Conservation (phyloP, 1,284 basidiomycete species). For the Trametes polyzona region DNA sequence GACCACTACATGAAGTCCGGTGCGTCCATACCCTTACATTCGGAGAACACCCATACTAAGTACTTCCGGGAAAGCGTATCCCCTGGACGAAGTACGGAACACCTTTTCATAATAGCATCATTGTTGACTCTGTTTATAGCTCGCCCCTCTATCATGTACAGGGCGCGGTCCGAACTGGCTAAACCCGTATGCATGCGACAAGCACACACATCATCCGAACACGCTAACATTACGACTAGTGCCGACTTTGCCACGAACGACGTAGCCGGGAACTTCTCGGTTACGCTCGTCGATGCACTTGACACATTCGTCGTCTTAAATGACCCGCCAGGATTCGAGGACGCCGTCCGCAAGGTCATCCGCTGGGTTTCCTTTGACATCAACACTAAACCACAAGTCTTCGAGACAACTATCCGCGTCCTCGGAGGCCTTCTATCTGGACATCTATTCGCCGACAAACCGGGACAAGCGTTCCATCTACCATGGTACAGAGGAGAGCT, state of each 20-base stretch:
- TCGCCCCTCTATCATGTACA: conserved; percentile 85
- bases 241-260: conserved; percentile 78
- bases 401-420: conserved; percentile 89
- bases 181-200: conserved; percentile 62
- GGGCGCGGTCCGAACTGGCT: conserved; percentile 83
- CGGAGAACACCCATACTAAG: background rate
- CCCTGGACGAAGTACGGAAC: conserved; percentile 66
- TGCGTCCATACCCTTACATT: conserved; percentile 30
- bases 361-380: conserved; percentile 84
- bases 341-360: conserved; percentile 75
- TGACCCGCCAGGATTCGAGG: conserved; percentile 75
- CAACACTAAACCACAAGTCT: conserved; percentile 89
- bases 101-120: background rate
- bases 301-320: conserved; percentile 82
- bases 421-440: conserved; percentile 88
- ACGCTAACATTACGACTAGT: conserved; percentile 42
- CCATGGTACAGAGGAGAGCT: conserved; percentile 81
- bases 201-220: background rate
- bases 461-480: conserved; percentile 68
- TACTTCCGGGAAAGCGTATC: conserved; percentile 70
- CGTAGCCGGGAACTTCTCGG: conserved; percentile 84
- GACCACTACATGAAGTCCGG: conserved; percentile 80
- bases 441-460: conserved; percentile 77
- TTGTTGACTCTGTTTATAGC: conserved; percentile 43
- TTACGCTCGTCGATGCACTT: conserved; percentile 82